Percentiles rank a stretch among this genome's conserved stretches.
Evolutionary conservation across 148 eudicot genomes (phyloP).

Genomic region (Salicornia ramosissima): DNA sequence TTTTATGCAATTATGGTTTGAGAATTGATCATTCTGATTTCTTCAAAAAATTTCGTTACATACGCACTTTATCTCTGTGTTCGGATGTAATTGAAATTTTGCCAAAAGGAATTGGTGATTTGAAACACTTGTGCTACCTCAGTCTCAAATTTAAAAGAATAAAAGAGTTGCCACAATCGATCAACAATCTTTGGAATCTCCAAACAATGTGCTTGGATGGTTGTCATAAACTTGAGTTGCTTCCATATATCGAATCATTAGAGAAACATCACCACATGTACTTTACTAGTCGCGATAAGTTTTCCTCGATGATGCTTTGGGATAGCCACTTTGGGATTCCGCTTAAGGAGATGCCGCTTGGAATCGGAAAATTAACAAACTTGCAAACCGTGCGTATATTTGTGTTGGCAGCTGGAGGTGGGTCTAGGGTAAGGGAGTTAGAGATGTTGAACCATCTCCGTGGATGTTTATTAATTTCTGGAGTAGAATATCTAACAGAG

Average conservation of each 20-base stretch:
- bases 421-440: not conserved
- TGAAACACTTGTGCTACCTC: not conserved
- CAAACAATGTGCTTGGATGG: not conserved
- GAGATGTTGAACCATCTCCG: not conserved
- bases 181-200: not conserved
- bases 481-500: not conserved
- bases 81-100: not conserved
- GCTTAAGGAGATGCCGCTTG: not conserved
- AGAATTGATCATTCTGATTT: not conserved
- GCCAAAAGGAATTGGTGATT: not conserved
- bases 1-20: not conserved
- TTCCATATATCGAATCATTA: not conserved
- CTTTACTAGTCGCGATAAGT: too few species aligned
- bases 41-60: not conserved
- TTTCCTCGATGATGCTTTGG: too few species aligned
- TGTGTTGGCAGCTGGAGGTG: not conserved
- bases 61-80: not conserved
- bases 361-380: not conserved
- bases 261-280: not conserved
- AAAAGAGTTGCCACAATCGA: not conserved
- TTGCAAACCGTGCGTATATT: not conserved
- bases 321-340: too few species aligned
- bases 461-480: not conserved
- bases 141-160: not conserved
- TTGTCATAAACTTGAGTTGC: not conserved